These are phyloP conservation scores for Eimeria mitis DNA, from an alignment of 169 alveolate genomes.

Conservation along the genomic window DNA sequence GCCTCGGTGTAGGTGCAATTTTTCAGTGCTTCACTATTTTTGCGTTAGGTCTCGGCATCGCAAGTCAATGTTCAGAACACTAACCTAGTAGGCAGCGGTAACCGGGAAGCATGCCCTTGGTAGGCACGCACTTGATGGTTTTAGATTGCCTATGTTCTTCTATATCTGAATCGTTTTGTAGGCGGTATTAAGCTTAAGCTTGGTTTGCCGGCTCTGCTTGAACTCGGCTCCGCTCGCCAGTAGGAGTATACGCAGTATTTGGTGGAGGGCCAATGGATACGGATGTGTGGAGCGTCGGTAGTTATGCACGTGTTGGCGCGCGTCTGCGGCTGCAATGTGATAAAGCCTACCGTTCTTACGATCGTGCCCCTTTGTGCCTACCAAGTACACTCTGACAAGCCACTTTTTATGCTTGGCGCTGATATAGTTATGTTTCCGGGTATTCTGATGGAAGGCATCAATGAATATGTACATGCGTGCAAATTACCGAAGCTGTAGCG, in stretches of 20 bases:
- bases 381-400: too few relatives aligned
- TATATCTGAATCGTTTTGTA: too few relatives aligned
- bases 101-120: too few relatives aligned
- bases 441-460: background rate
- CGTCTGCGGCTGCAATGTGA: background rate
- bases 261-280: background rate
- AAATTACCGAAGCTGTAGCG: background rate
- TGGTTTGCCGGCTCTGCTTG: background rate
- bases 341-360: background rate
- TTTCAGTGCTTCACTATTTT: too few relatives aligned
- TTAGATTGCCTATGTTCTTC: too few relatives aligned
- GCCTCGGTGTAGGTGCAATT: too few relatives aligned
- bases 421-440: background rate
- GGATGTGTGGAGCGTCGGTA: background rate
- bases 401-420: background rate
- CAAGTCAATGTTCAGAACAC: too few relatives aligned
- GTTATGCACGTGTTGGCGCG: background rate
- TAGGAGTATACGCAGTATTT: background rate
- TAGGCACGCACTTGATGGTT: too few relatives aligned
- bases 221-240: background rate
- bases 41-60: too few relatives aligned
- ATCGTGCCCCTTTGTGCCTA: background rate
- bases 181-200: background rate
- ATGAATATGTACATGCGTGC: background rate
- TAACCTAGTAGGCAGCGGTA: too few relatives aligned